A percentile compares a stretch with the other conserved stretches of the same genome.
Evolutionary conservation across 805 yeast species (phyloP).

Genomic region (Kazachstania taianensis): DNA sequence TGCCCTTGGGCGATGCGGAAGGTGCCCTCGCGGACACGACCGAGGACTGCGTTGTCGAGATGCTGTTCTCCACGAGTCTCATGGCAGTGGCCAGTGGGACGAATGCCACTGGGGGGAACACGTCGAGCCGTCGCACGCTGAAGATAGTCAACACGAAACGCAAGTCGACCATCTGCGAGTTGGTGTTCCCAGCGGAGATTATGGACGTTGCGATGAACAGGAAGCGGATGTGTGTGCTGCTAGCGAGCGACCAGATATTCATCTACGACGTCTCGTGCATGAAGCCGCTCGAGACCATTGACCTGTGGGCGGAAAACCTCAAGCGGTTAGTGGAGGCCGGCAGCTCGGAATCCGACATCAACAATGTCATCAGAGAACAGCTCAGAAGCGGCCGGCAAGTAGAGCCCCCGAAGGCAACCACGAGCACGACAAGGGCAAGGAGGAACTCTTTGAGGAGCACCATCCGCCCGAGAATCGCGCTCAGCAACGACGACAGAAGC

Average conservation of each 20-base stretch:
- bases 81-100: slow-evolving; percentile 67
- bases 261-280: slow-evolving; percentile 87
- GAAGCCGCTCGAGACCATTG: slow-evolving; percentile 65
- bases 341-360: slow-evolving; percentile 10
- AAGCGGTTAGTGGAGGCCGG: slow-evolving; percentile 12
- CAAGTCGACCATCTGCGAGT: slow-evolving; percentile 67
- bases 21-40: slow-evolving; percentile 23
- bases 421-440: slow-evolving; percentile 4
- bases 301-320: slow-evolving; percentile 24
- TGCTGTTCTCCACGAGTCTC: slow-evolving; percentile 82
- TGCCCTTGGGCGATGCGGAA: slow-evolving; percentile 1
- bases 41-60: slow-evolving; percentile 49
- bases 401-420: slow-evolving; percentile 3
- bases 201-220: slow-evolving; percentile 70
- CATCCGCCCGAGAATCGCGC: slow-evolving; percentile 17
- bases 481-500: slow-evolving; percentile 26
- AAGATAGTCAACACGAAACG: slow-evolving; percentile 65
- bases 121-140: too few relatives aligned
- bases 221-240: slow-evolving; percentile 65
- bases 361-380: background rate
- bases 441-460: slow-evolving; percentile 10
- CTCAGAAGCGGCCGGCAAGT: background rate
- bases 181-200: slow-evolving; percentile 72
- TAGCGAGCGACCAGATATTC: slow-evolving; percentile 65
- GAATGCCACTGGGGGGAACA: slow-evolving; percentile 36